Base-by-base conservation (phyloP, 2,329 filamentous ascomycete genomes). In the Elsinoe necatrix region DNA sequence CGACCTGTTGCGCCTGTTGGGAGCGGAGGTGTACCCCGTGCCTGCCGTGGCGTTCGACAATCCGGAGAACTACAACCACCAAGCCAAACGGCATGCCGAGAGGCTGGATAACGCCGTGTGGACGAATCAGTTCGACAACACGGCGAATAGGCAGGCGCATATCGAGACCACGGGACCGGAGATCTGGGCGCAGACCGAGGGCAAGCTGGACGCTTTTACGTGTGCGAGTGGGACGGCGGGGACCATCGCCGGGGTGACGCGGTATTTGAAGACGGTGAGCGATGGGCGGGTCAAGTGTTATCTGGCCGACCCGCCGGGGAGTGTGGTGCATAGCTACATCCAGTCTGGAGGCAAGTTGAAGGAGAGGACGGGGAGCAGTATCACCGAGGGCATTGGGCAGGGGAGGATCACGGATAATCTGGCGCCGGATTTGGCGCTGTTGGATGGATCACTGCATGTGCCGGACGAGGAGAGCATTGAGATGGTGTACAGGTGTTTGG, bases 41-140 rank as follows among this genome's bases (percentile, higher is more conserved):
- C 93, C 93, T 14, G 93, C 92, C 6, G 93, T 97, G 14, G 86
- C 93, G 2, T 97, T 95, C 67, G 91, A 97, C 61, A 89, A 97
- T 75, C 89, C 90, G 14, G 78, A 90, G 43, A 98, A 98, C 75
- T 98, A 97, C 79, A 98, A 98, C 75, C 92, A 97, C 74, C 92
- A 95, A 77, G 93, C 93, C 3, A 81, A 80, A 59, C 78, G 92
- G 41, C 92, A 97, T 72, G 93, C 93, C n/a, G 90, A 93, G 70
- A 72, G 78, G 2, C 74, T 95, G 50, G 85, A 89, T 14, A 93
- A 93, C 66, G 90, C 92, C 7, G 91, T 97, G 12, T 98, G 93
- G 93, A 98, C 93, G 43, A 95, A 98, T 73, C 93, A 98, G 75
- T 98, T 98, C 74, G 93, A 98, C 71, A 98, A 98, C 76, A 84